Evolutionary conservation across 345 rosid species (phyloP), one percentile per base, ranked within the genome.

Genomic region (Gossypium longicalyx): DNA sequence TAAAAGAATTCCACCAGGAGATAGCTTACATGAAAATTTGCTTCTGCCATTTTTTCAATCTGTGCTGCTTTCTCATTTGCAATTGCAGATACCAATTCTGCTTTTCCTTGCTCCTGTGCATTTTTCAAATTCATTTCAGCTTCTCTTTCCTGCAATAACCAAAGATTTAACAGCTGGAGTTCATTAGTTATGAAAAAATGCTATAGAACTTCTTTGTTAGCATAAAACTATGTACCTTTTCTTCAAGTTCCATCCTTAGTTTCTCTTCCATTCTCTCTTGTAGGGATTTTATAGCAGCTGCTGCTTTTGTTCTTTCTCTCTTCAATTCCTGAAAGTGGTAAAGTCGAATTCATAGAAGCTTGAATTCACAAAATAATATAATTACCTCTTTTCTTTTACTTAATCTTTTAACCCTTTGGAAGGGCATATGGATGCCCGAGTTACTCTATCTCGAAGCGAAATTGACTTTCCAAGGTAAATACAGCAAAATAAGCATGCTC

Each of bases 181-280:
- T 49, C 29, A 56, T 29, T 25, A 59, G 38, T 59, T 23, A 59
- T 13, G 34, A 25, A 59, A 41, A 73, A 4, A 65, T 56, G 41
- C 54, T 73, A 77, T 7, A 63, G 29, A 60, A 60, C 48, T 45
- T 79, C 23, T 9, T 74, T 47, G 70, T 34, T 0, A 34, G 16
- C 54, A 64, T 58, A 58, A 73, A 78, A 54, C 71, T 17, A 69
- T 73, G 43, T 22, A 89, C 99, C 97, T 96, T 91, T 76, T 88
- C 89, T 80, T 89, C 97, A 79, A 90, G 86, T 82, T 96, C 97
- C 78, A 70, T 64, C 81, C 81, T 89, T 59, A 86, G 93, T 77
- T 86, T 93, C 74, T 91, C 92, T 80, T 90, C 97, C 90, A 91
- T 84, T 81, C 86, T 91, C 79, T 91, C 97, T 84, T 91, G 90